These are phyloP conservation scores for Tripidium arundinaceum DNA, from an alignment of 202 grass and related monocot species.

Conservation along the genomic window DNA sequence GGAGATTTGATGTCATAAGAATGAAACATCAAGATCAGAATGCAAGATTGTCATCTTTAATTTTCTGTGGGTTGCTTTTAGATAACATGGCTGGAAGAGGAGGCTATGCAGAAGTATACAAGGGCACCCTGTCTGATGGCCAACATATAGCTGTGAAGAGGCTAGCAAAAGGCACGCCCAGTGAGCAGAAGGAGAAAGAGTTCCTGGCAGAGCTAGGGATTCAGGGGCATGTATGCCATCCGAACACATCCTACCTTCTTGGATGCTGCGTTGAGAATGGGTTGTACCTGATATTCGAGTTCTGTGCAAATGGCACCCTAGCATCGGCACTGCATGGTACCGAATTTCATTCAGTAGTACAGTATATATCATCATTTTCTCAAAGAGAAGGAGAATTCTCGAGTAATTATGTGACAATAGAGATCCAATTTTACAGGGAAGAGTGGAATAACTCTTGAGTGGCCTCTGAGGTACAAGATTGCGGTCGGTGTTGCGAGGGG, in stretches of 20 bases:
- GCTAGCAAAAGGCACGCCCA: constrained; percentile 57
- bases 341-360: not conserved
- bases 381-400: too few species aligned
- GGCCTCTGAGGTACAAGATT: constrained; percentile 73
- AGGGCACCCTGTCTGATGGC: constrained; percentile 54
- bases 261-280: constrained; percentile 96
- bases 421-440: constrained; percentile 51
- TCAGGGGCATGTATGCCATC: constrained; percentile 83
- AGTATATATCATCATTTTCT: not conserved
- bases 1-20: not conserved
- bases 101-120: constrained; percentile 90
- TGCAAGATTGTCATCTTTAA: not conserved
- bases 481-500: constrained; percentile 75
- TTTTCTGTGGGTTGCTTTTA: not conserved
- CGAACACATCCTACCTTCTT: constrained; percentile 77
- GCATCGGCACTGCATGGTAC: constrained; percentile 77
- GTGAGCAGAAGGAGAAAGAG: constrained; percentile 80
- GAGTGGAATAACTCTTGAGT: constrained; percentile 51
- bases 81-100: constrained; percentile 86
- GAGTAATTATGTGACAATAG: not conserved
- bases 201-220: constrained; percentile 82
- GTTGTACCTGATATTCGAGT: constrained; percentile 70
- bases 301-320: constrained; percentile 63
- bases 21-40: not conserved
- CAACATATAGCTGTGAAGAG: constrained; percentile 75